Conservation (phyloP, 2,329 filamentous ascomycete species). For the Cordyceps tenuipes region DNA sequence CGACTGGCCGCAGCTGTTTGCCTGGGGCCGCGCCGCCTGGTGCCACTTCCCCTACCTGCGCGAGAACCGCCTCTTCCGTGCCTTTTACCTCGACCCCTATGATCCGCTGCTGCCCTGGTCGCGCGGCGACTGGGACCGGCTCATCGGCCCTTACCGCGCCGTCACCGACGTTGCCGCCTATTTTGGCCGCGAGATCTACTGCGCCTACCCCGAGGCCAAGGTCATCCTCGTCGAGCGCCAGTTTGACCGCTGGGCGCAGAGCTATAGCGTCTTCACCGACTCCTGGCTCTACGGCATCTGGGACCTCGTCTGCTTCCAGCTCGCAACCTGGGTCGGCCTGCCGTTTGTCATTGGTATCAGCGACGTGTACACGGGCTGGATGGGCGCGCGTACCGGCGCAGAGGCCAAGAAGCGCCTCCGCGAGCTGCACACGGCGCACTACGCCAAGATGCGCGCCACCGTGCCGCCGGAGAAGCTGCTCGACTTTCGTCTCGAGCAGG, state of each 20-base stretch:
- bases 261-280: constrained; percentile 11
- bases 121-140: constrained; percentile 11
- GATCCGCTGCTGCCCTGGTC: constrained; percentile 10
- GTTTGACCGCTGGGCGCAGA: neutral
- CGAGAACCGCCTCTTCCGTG: constrained; percentile 4
- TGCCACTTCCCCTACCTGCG: constrained; percentile 11
- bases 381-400: constrained; percentile 12
- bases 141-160: constrained; percentile 8
- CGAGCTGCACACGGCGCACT: constrained; percentile 4
- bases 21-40: constrained; percentile 11
- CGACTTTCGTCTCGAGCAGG: constrained; percentile 27
- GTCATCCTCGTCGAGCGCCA: constrained; percentile 9
- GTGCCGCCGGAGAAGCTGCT: constrained; percentile 26
- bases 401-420: constrained; percentile 23
- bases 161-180: constrained; percentile 8
- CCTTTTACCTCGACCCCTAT: constrained; percentile 7
- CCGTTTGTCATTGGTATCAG: constrained; percentile 2
- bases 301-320: constrained; percentile 4
- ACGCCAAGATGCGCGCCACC: constrained; percentile 19
- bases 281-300: constrained; percentile 7
- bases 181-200: constrained; percentile 4
- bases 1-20: constrained; percentile 9
- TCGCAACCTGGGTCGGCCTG: constrained; percentile 10
- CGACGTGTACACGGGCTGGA: constrained; percentile 7
- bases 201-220: constrained; percentile 5